phyloP scores from a whole-genome alignment of 2,329 filamentous ascomycete species.

The Alternaria rosae region DNA sequence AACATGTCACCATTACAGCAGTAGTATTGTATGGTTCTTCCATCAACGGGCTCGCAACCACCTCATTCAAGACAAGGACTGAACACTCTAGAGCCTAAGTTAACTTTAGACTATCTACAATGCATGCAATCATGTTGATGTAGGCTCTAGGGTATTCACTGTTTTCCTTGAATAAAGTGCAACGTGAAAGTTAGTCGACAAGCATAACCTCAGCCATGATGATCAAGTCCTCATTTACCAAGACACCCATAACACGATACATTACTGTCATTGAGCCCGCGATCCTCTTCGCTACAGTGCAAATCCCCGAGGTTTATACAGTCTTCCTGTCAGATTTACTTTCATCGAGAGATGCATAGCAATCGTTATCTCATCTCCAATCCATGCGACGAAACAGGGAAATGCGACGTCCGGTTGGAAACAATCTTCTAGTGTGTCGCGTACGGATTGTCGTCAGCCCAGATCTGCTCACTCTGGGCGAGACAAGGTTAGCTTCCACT shows the following conservation, averaged over 20 bases:
- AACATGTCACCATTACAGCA: not conserved
- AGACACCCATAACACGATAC: no score
- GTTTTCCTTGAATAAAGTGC: not conserved
- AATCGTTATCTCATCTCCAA: not conserved
- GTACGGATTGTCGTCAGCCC: no score
- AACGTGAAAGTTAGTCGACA: no score
- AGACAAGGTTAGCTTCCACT: not conserved
- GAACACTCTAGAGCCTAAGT: not conserved
- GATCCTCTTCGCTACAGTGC: no score
- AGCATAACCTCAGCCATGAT: no score
- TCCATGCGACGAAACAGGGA: not conserved
- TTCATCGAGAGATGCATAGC: not conserved
- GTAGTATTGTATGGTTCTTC: not conserved
- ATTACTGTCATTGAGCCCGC: no score
- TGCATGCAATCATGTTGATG: not conserved
- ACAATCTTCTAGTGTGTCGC: rapidly evolving
- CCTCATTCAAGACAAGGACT: not conserved
- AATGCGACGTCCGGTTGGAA: not conserved
- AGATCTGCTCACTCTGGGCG: no score
- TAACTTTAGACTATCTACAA: not conserved
- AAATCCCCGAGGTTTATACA: no score
- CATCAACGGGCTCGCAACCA: not conserved
- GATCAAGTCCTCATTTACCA: no score
- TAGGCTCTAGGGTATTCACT: rapidly evolving
- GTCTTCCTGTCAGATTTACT: not conserved